Conservation (phyloP, 352 stramenopile species). For the Globisporangium carolinianum region DNA sequence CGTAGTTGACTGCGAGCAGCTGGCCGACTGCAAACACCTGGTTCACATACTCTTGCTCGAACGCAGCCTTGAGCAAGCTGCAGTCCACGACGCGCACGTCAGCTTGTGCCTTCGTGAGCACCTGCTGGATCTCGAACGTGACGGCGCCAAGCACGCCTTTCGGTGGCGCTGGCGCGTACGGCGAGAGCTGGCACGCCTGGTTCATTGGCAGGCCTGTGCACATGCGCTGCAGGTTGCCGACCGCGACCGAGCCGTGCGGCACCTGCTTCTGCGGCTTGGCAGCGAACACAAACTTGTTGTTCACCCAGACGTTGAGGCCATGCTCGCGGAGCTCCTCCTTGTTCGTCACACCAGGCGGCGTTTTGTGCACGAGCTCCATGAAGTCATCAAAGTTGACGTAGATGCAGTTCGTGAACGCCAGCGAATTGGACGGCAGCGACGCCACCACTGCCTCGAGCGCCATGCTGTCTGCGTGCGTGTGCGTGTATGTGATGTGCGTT, state of each 20-base stretch:
- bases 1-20: conserved; percentile 55
- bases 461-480: conserved; percentile 20
- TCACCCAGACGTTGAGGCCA: conserved; percentile 78
- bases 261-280: conserved; percentile 70
- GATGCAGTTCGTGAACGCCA: conserved; percentile 80
- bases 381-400: conserved; percentile 78
- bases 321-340: conserved; percentile 68
- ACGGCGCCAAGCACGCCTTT: conserved; percentile 57
- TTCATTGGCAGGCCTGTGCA: conserved; percentile 61
- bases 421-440: conserved; percentile 64
- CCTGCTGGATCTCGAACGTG: conserved; percentile 75
- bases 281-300: conserved; percentile 78
- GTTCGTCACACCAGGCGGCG: conserved; percentile 46
- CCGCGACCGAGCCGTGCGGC: conserved; percentile 41
- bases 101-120: conserved; percentile 63
- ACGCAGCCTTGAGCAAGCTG: conserved; percentile 50
- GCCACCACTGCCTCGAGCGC: conserved; percentile 53
- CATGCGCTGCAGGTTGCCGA: conserved; percentile 76
- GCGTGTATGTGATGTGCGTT: not conserved
- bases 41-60: conserved; percentile 64
- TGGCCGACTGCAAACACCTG: conserved; percentile 74
- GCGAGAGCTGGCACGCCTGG: conserved; percentile 52
- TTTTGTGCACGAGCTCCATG: conserved; percentile 53
- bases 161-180: conserved; percentile 43
- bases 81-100: conserved; percentile 69